Percentiles rank a stretch among this genome's conserved stretches.
phyloP scores from a whole-genome alignment of 305 asterid species.

The Coffea humblotiana region DNA sequence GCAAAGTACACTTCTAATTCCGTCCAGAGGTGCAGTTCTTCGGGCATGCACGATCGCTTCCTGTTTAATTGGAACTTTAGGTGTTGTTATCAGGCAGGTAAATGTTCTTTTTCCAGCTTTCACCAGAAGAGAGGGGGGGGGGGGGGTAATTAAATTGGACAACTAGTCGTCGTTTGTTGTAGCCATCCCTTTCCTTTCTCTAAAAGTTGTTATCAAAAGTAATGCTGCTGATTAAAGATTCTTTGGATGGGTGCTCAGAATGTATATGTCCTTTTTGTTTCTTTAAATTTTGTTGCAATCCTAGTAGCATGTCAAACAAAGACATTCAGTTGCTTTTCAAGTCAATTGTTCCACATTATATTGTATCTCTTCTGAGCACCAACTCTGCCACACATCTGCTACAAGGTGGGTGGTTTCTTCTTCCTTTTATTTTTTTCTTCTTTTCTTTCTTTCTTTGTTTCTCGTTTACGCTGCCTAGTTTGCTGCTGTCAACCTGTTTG shows the following conservation, averaged over 20 bases:
- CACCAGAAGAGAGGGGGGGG: neutral
- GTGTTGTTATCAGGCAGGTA: conserved; percentile 74
- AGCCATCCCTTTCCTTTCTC: neutral
- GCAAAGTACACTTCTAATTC: conserved; percentile 27
- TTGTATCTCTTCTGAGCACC: neutral
- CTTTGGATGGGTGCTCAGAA: neutral
- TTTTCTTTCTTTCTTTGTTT: too few species aligned
- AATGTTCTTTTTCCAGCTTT: conserved; percentile 7
- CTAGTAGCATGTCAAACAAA: neutral
- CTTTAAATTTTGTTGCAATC: neutral
- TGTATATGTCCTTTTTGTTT: neutral
- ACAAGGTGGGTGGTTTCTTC: neutral
- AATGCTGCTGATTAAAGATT: neutral
- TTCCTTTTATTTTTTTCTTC: too few species aligned
- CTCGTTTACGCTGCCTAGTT: too few species aligned
- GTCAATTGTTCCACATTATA: neutral
- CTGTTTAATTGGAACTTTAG: conserved; percentile 58
- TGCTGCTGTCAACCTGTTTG: neutral
- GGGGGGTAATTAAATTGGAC: too few species aligned
- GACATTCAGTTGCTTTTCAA: conserved; percentile 3
- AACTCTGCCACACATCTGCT: neutral
- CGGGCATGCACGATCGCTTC: conserved; percentile 75
- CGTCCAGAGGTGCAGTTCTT: conserved; percentile 78
- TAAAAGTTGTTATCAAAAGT: neutral
- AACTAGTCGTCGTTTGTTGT: neutral